These are phyloP conservation scores for Cladosporium halotolerans DNA, from an alignment of 2,329 filamentous ascomycete species.

Conservation along the genomic window DNA sequence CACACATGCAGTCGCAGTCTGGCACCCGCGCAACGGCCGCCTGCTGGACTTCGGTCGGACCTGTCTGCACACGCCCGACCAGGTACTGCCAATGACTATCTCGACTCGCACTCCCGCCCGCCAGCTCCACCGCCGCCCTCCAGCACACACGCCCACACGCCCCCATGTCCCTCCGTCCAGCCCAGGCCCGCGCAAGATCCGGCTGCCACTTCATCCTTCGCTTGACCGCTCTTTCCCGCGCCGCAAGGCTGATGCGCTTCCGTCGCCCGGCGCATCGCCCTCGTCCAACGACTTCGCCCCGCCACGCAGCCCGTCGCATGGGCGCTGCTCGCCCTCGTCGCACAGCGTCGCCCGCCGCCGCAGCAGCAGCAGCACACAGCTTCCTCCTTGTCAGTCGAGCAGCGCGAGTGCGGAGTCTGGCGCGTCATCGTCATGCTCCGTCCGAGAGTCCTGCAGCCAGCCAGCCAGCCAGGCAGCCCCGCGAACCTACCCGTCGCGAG, in stretches of 20 bases:
- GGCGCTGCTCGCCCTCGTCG: background rate
- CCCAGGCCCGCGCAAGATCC: no score
- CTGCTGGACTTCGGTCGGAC: background rate
- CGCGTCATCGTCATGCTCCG: no score
- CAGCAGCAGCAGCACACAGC: background rate
- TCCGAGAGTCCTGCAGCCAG: background rate
- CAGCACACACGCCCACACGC: background rate
- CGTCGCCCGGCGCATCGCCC: background rate
- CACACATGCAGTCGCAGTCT: background rate
- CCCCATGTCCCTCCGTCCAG: no score
- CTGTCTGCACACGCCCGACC: background rate
- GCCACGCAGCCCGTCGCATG: background rate
- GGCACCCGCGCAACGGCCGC: background rate
- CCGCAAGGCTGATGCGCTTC: constrained; percentile 6
- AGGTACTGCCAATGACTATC: background rate
- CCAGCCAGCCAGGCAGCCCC: no score
- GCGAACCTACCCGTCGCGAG: no score
- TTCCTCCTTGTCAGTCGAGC: background rate
- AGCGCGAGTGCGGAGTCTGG: background rate
- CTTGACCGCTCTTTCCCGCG: constrained; percentile 4
- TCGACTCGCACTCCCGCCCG: background rate
- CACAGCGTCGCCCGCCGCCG: constrained; percentile 3
- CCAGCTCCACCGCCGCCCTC: background rate
- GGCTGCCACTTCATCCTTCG: constrained; percentile 1
- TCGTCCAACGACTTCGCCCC: background rate